Evolutionary conservation across 192 early-diverging fungal genomes (phyloP), one percentile per base, ranked within the genome.

Genomic region (Lobulomyces angularis): DNA sequence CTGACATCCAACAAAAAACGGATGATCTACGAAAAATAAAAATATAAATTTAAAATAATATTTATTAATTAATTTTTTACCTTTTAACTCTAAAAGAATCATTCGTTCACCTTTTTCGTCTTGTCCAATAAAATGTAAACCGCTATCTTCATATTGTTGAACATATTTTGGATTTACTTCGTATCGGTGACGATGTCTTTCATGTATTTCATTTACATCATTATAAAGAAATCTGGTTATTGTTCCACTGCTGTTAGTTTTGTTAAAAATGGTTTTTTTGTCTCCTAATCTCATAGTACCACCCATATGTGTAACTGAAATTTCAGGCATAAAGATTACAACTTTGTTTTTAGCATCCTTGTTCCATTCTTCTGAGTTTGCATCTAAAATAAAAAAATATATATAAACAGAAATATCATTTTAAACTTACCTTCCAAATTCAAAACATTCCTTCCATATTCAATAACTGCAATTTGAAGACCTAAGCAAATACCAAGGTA

Each of bases 281-380:
- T 69, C 59, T 8, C 95, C 95, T 4, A 98, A 59, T 36, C 95
- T 79, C 95, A 98, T 98, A 23, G 90, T 98, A 24, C 89, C 95
- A 36, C 95, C 95, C 63, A 97, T 64, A 35, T 85, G 80, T 21
- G 84, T 83, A 46, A 76, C 81, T 44, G 77, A 78, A 60, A 95
- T 90, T 62, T 98, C 95, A 40, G 95, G 95, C 95, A 98, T 98
- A 64, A 84, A 90, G 8, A 97, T 65, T 23, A 98, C 82, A n/a
- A 87, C 81, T 12, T 77, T 78, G 23, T 69, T 67, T 5, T 56
- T 59, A 20, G 84, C 76, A 45, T 85, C 61, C 36, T 58, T 46
- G 36, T 52, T 32, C 32, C 76, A 67, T 62, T 98, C 95, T 42
- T 76, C 79, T 8, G 88, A 92, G 58, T 85, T 70, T 20, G 92